A percentile compares a stretch with the other conserved stretches of the same genome.
Evolutionary conservation across 352 stramenopile species (phyloP).

Genomic region (Pythium biforme): DNA sequence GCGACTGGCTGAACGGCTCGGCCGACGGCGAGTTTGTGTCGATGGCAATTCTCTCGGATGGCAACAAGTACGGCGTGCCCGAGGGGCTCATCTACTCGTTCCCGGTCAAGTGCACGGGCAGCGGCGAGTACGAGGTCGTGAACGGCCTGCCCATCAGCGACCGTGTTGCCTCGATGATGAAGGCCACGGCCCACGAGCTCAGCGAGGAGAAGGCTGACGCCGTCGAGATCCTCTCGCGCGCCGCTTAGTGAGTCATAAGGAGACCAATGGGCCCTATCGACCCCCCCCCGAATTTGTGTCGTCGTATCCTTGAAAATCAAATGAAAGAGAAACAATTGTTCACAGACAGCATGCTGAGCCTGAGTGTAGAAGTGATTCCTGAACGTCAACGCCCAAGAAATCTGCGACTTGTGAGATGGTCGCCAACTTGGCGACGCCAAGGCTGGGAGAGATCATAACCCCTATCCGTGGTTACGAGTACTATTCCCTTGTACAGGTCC

Average conservation of each 20-base stretch:
- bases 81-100: conserved; percentile 93
- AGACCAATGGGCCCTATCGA: no score
- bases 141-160: conserved; percentile 67
- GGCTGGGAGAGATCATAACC: no score
- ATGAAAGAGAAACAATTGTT: no score
- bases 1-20: conserved; percentile 82
- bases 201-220: conserved; percentile 78
- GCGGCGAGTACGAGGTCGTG: conserved; percentile 77
- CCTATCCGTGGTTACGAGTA: no score
- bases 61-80: conserved; percentile 86
- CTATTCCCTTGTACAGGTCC: no score
- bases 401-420: neutral
- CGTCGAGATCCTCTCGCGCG: conserved; percentile 57
- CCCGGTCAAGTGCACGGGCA: conserved; percentile 78
- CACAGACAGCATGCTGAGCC: neutral
- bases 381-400: neutral
- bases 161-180: conserved; percentile 71
- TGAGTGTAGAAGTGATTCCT: no score
- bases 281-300: neutral
- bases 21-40: conserved; percentile 70
- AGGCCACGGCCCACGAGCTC: conserved; percentile 76
- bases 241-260: no score
- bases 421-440: neutral
- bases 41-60: conserved; percentile 89
- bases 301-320: neutral